Conservation (phyloP, 768 basidiomycete genomes). For the Mycena maculata region DNA sequence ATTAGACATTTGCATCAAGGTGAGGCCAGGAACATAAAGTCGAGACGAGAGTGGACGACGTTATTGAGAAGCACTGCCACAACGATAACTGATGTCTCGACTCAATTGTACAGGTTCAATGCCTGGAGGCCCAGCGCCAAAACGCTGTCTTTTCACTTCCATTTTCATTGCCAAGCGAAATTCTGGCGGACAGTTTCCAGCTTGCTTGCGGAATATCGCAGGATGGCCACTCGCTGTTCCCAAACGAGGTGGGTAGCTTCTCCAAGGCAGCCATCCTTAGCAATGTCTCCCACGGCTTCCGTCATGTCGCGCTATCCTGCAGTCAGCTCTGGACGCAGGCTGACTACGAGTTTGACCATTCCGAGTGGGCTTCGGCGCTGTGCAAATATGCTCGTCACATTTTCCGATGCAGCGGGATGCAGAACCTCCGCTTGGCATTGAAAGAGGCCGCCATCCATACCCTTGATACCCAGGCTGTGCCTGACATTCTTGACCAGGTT, state of each 20-base stretch:
- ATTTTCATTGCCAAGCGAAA: slow-evolving; percentile 5
- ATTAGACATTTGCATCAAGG: slow-evolving; percentile 12
- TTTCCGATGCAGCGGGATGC: slow-evolving; percentile 16
- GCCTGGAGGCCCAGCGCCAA: neutral
- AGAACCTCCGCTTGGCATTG: slow-evolving; percentile 11
- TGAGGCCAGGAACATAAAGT: neutral
- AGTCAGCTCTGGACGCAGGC: slow-evolving; percentile 1
- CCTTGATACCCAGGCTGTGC: slow-evolving; percentile 18
- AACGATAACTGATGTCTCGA: no score
- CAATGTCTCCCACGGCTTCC: slow-evolving; percentile 17
- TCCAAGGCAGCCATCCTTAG: no score
- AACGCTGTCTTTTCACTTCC: neutral
- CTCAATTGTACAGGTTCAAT: no score
- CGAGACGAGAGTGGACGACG: no score
- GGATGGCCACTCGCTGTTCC: neutral
- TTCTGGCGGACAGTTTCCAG: slow-evolving; percentile 15
- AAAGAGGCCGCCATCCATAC: slow-evolving; percentile 6
- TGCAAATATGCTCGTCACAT: slow-evolving; percentile 3
- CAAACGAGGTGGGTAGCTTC: no score
- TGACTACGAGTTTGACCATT: slow-evolving; percentile 13
- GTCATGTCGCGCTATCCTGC: neutral
- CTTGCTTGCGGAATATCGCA: neutral
- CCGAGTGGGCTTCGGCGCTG: slow-evolving; percentile 6
- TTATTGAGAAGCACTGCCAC: no score
- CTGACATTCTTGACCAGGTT: slow-evolving; percentile 8